Evolutionary conservation across 345 rosid genomes (phyloP), one percentile per base, ranked within the genome.

Genomic region (Eucalyptus marginata): DNA sequence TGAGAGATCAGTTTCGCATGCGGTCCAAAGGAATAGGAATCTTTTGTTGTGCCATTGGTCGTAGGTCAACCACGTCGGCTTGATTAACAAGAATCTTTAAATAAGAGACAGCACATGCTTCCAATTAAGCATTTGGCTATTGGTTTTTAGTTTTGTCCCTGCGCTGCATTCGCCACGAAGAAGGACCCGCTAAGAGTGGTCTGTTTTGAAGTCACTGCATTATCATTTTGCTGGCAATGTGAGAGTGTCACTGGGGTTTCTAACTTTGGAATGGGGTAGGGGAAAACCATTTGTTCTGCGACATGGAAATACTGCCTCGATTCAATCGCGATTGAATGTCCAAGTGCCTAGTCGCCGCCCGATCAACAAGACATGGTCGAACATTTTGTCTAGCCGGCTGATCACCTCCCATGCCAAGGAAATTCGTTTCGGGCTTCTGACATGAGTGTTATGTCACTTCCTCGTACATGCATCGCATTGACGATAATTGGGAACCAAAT

Each of bases 401-500:
- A 71, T 71, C 81, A 36, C 46, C 81, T 71, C 81, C 46, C 81
- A 33, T 43, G 13, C 13, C 0, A 3, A 71, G 25, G 81, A 71
- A 33, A 71, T 71, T 71, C 81, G 13, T 36, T 71, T 36, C 44
- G 81, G 44, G 24, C 44, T 33, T 71, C 40, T 10, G 7, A 71
- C 46, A 5, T 68, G 18, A 68, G 44, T 33, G 24, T 68, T 33
- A 68, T 33, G 44, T 33, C 44, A 68, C 24, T 33, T 68, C 44
- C 24, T 68, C 13, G 13, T 33, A 17, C 44, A 16, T 33, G 81
- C 46, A 2, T 71, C 24, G 1, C 81, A 10, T 17, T 33, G 25
- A 36, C 79, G 0, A 66, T 31, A 0, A n/a, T 31, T n/a, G 40
- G 33, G 40, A 66, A 66, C 0, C 10, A 33, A 66, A 15, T 66